Conservation (phyloP, 202 grass and related monocot species). For the Cymbopogon flexuosus region DNA sequence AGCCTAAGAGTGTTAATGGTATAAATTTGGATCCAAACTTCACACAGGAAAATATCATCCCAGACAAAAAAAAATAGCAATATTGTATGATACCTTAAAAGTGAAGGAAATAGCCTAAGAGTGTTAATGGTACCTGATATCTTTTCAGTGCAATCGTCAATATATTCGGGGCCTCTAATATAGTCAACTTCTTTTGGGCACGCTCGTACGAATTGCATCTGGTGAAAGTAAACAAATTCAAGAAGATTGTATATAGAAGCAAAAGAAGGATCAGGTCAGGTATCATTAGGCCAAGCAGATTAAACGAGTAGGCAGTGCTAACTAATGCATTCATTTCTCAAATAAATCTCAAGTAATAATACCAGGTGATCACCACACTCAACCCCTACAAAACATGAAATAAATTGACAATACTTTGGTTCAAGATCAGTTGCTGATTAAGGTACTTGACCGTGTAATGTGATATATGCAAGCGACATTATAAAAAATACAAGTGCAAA, state of each 20-base stretch:
- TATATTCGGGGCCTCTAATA: conserved; percentile 89
- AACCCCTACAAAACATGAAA: conserved; percentile 16
- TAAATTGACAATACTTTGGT: conserved; percentile 13
- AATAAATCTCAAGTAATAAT: background rate
- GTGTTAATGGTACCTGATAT: conserved; percentile 63
- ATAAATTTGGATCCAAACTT: background rate
- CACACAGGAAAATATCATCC: conserved; percentile 19
- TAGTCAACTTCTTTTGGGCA: conserved; percentile 85
- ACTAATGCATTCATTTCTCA: conserved; percentile 12
- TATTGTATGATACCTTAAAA: background rate
- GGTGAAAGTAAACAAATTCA: conserved; percentile 21
- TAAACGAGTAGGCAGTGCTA: background rate
- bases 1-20: no score
- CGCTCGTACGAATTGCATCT: conserved; percentile 89
- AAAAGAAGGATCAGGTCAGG: conserved; percentile 12
- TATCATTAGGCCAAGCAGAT: background rate
- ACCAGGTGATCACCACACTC: conserved; percentile 3
- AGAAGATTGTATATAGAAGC: conserved; percentile 12
- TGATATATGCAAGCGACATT: conserved; percentile 2
- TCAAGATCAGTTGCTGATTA: conserved; percentile 22
- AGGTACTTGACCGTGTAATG: background rate
- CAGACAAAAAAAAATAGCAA: background rate
- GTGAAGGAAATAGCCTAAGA: conserved; percentile 28
- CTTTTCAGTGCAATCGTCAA: conserved; percentile 89
- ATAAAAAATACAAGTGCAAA: conserved; percentile 14